Evolutionary conservation across 2,329 filamentous ascomycete species (phyloP).

Genomic region (Aspergillus puulaauensis): DNA sequence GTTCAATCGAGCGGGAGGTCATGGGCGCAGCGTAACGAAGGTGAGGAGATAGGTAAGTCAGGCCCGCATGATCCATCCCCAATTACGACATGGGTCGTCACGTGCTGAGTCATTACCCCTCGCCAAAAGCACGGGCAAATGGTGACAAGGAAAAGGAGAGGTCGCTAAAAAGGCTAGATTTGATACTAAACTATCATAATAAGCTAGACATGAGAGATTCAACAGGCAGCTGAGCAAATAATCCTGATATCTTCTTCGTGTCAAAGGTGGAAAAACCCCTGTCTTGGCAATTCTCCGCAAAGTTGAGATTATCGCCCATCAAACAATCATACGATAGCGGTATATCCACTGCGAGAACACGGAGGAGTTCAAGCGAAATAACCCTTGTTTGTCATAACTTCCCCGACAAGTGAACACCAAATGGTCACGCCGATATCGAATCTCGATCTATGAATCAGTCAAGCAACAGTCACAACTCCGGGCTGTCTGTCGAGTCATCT

Average conservation of each 20-base stretch:
- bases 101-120: slow-evolving; percentile 7
- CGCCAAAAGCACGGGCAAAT: background rate
- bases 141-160: background rate
- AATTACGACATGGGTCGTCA: slow-evolving; percentile 15
- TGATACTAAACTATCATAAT: background rate
- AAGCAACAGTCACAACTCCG: background rate
- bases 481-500: background rate
- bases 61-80: background rate
- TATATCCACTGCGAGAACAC: too few relatives aligned
- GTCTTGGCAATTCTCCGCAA: background rate
- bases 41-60: background rate
- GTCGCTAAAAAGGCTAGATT: background rate
- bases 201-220: background rate
- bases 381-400: too few relatives aligned
- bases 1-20: background rate
- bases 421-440: background rate
- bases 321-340: too few relatives aligned
- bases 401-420: too few relatives aligned
- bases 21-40: background rate
- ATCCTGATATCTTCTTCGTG: background rate
- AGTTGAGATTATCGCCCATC: too few relatives aligned
- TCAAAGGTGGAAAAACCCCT: too few relatives aligned
- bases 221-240: background rate
- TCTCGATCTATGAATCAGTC: background rate
- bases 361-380: too few relatives aligned